Evolutionary conservation across 1,139 yeast genomes (phyloP).

Genomic region (Geotrichum aggregatum): DNA sequence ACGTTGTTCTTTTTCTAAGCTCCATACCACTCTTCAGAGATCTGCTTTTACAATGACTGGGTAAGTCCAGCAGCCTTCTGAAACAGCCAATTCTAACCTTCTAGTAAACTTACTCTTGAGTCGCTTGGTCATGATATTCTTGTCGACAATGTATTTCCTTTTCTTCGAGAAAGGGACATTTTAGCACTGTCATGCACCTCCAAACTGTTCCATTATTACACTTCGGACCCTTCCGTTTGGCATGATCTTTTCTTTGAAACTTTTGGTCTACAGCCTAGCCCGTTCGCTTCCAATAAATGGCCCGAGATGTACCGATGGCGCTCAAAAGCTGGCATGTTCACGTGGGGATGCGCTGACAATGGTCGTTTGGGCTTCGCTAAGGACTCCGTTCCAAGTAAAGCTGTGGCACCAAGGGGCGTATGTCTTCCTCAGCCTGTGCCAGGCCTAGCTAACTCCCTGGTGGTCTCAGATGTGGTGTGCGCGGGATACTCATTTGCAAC

Average conservation of each 20-base stretch:
- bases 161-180: slow-evolving; percentile 28
- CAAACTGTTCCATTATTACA: slow-evolving; percentile 23
- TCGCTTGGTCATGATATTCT: slow-evolving; percentile 33
- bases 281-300: slow-evolving; percentile 43
- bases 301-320: slow-evolving; percentile 48
- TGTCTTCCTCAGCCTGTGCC: slow-evolving; percentile 29
- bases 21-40: too few species aligned
- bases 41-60: background rate
- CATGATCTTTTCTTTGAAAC: slow-evolving; percentile 31
- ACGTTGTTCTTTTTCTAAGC: too few species aligned
- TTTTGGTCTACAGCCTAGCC: slow-evolving; percentile 32
- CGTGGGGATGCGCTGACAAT: slow-evolving; percentile 59
- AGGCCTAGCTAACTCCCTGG: slow-evolving; percentile 37
- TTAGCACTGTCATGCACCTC: slow-evolving; percentile 27
- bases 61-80: background rate
- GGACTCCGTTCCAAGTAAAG: slow-evolving; percentile 21
- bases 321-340: slow-evolving; percentile 46
- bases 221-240: slow-evolving; percentile 33
- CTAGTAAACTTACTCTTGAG: slow-evolving; percentile 6
- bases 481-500: slow-evolving; percentile 69
- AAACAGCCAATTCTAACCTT: background rate
- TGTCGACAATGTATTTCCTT: slow-evolving; percentile 32
- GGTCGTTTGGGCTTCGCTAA: slow-evolving; percentile 56
- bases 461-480: slow-evolving; percentile 54
- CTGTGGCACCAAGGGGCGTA: slow-evolving; percentile 11